These are phyloP conservation scores for Coleophoma crateriformis DNA, from an alignment of 2,329 filamentous ascomycete genomes.

Conservation along the genomic window DNA sequence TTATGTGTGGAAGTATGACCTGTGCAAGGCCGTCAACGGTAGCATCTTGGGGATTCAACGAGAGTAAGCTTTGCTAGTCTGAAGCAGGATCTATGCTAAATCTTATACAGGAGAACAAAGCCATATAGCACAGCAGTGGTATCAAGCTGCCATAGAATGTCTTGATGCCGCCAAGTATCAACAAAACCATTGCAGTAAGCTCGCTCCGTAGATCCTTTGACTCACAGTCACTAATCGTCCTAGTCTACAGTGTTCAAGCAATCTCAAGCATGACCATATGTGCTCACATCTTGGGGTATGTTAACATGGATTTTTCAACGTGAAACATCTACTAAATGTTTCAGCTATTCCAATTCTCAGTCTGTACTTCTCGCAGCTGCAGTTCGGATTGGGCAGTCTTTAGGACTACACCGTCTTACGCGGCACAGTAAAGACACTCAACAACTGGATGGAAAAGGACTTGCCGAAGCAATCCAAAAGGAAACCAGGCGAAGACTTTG, in stretches of 20 bases:
- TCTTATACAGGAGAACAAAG: constrained; percentile 28
- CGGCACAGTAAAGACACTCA: constrained; percentile 10
- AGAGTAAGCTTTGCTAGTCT: constrained; percentile 7
- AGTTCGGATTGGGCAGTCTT: constrained; percentile 38
- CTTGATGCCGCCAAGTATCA: constrained; percentile 41
- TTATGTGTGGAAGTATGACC: constrained; percentile 36
- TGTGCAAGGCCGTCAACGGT: constrained; percentile 30
- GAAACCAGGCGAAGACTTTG: constrained; percentile 11
- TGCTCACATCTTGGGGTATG: constrained; percentile 36
- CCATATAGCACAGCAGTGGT: constrained; percentile 37
- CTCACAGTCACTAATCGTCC: not conserved
- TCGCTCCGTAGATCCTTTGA: not conserved
- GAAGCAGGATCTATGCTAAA: not conserved
- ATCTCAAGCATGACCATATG: constrained; percentile 42
- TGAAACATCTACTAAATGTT: not conserved
- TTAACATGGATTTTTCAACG: not conserved
- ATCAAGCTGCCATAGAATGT: constrained; percentile 36
- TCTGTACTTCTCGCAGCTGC: constrained; percentile 38
- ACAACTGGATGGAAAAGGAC: constrained; percentile 7
- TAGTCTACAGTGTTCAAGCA: constrained; percentile 36
- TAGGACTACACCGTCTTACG: constrained; percentile 37
- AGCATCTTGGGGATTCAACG: constrained; percentile 36
- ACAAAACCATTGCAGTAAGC: constrained; percentile 29
- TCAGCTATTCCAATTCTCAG: constrained; percentile 38
- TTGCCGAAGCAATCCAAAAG: constrained; percentile 4